Conservation (phyloP, 192 early-diverging fungal genomes). For the Cetraspora pellucida region DNA sequence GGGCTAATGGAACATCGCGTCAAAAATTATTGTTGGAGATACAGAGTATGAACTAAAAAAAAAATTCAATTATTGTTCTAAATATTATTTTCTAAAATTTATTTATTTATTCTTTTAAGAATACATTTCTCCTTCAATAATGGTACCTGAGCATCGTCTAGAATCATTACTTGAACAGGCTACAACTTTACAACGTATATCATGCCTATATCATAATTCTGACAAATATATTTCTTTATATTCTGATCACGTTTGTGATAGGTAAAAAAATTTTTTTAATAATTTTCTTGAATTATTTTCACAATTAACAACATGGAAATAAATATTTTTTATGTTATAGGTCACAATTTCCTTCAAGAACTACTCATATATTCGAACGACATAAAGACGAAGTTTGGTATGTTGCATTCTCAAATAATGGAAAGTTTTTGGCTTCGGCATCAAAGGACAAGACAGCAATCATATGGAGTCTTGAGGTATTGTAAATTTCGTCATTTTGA, state of each 20-base stretch:
- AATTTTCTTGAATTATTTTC: slow-evolving; percentile 34
- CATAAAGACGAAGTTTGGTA: slow-evolving; percentile 98
- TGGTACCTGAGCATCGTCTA: slow-evolving; percentile 89
- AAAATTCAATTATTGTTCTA: not conserved
- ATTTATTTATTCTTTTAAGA: slow-evolving; percentile 45
- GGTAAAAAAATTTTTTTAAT: slow-evolving; percentile 44
- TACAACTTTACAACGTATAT: slow-evolving; percentile 65
- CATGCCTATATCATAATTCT: slow-evolving; percentile 84
- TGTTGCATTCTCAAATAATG: slow-evolving; percentile 88
- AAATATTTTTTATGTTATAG: slow-evolving; percentile 26
- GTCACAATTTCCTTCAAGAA: slow-evolving; percentile 57
- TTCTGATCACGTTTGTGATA: slow-evolving; percentile 73
- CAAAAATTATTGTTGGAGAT: slow-evolving; percentile 59
- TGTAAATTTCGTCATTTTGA: not conserved
- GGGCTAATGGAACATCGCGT: slow-evolving; percentile 71
- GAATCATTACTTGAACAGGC: slow-evolving; percentile 84
- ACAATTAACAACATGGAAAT: not conserved
- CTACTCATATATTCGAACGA: slow-evolving; percentile 61
- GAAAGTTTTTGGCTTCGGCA: slow-evolving; percentile 85
- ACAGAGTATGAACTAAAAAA: slow-evolving; percentile 60
- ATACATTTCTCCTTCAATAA: slow-evolving; percentile 74
- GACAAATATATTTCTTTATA: slow-evolving; percentile 64
- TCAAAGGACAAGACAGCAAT: slow-evolving; percentile 87
- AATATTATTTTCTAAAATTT: not conserved
- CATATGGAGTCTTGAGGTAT: slow-evolving; percentile 82